A percentile compares a stretch with the other conserved stretches of the same genome.
Conservation (phyloP, 768 basidiomycete species). For the Hemileccinum rubropunctum region DNA sequence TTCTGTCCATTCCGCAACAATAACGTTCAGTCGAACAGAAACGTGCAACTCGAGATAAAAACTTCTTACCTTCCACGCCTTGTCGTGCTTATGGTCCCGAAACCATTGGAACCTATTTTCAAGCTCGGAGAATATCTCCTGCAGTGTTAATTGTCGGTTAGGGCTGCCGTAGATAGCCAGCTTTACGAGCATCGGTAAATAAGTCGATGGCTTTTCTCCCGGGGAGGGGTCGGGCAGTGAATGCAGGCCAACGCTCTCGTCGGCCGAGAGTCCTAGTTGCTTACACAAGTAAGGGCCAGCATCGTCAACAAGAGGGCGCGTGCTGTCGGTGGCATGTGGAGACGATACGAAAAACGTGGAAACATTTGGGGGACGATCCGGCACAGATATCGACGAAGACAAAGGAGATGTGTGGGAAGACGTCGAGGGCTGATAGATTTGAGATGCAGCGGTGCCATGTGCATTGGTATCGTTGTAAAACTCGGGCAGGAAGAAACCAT, state of each 20-base stretch:
- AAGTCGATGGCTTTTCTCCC: slow-evolving; percentile 39
- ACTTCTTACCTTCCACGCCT: slow-evolving; percentile 62
- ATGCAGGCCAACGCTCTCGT: slow-evolving; percentile 32
- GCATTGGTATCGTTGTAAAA: slow-evolving; percentile 4
- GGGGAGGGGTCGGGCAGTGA: slow-evolving; percentile 40
- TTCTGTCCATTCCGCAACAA: slow-evolving; percentile 30
- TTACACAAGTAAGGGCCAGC: slow-evolving; percentile 45
- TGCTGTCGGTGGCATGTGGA: background rate
- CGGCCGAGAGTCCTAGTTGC: slow-evolving; percentile 35
- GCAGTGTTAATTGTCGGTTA: slow-evolving; percentile 51
- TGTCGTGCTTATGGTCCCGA: slow-evolving; percentile 38
- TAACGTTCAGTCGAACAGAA: background rate
- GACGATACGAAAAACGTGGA: slow-evolving; percentile 12
- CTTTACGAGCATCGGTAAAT: slow-evolving; percentile 51
- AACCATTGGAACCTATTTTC: slow-evolving; percentile 57
- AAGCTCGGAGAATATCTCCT: slow-evolving; percentile 58
- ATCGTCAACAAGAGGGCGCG: slow-evolving; percentile 25
- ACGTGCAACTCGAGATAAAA: background rate
- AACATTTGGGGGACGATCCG: slow-evolving; percentile 3
- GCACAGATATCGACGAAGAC: slow-evolving; percentile 12
- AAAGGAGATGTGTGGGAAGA: slow-evolving; percentile 16
- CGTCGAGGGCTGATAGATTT: background rate
- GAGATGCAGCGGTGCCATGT: slow-evolving; percentile 3
- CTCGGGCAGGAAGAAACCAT: slow-evolving; percentile 14
- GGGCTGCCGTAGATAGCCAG: slow-evolving; percentile 67